A percentile compares a stretch with the other conserved stretches of the same genome.
phyloP scores from a whole-genome alignment of 2,329 filamentous ascomycete genomes.

The Phialophora verrucosa region DNA sequence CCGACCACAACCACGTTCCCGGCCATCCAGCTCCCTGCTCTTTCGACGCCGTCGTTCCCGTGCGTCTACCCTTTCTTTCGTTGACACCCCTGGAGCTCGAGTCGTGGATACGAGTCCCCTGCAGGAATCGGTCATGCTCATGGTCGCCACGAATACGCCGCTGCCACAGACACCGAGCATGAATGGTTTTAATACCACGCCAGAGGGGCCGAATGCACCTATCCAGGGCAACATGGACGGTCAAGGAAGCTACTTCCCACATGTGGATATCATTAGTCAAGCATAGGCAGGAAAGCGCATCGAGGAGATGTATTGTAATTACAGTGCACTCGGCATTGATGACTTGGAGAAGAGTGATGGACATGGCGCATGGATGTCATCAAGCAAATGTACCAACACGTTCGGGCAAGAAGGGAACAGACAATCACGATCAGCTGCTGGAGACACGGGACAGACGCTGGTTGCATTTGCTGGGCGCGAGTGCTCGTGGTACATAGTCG shows the following conservation, averaged over 20 bases:
- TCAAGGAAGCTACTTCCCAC: slow-evolving; percentile 1
- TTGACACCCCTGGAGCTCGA: slow-evolving; percentile 29
- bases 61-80: slow-evolving; percentile 23
- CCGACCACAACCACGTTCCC: background rate
- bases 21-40: slow-evolving; percentile 22
- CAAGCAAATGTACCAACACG: slow-evolving; percentile 3
- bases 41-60: slow-evolving; percentile 27
- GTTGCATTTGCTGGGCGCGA: background rate
- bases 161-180: slow-evolving; percentile 28
- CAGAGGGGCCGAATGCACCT: background rate
- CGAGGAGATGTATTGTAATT: background rate
- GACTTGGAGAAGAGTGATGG: background rate
- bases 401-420: background rate
- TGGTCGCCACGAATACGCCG: slow-evolving; percentile 35
- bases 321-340: background rate
- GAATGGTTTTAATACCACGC: slow-evolving; percentile 1
- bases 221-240: background rate
- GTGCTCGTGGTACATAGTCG: background rate
- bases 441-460: slow-evolving; percentile 1
- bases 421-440: background rate
- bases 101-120: slow-evolving; percentile 32
- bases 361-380: background rate
- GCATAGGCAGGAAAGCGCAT: background rate
- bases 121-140: slow-evolving; percentile 34
- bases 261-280: slow-evolving; percentile 15